Evolutionary conservation across 371 early-diverging fungal genomes (phyloP).

Genomic region (Funneliformis caledonium): DNA sequence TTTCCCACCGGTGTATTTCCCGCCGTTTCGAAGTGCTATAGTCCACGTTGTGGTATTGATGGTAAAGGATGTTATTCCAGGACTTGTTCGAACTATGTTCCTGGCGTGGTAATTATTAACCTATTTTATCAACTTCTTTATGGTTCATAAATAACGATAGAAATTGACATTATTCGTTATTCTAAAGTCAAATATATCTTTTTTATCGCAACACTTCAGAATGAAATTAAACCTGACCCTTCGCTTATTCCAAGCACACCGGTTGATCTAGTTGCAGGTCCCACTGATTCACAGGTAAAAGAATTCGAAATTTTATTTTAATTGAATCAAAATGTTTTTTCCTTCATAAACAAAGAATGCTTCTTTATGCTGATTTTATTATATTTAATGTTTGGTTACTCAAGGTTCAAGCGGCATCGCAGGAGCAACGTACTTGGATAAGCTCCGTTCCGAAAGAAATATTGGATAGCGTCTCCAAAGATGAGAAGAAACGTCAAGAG

Average conservation of each 20-base stretch:
- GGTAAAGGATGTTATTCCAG: constrained; percentile 40
- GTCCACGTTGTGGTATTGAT: constrained; percentile 34
- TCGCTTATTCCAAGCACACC: background rate
- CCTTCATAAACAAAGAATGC: no score
- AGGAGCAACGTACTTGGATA: constrained; percentile 52
- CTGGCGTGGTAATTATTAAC: constrained; percentile 25
- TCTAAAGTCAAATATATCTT: background rate
- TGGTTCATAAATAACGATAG: background rate
- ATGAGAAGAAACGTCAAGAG: constrained; percentile 89
- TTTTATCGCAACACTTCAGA: background rate
- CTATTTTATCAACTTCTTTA: background rate
- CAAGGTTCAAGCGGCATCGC: background rate
- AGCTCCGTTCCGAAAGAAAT: constrained; percentile 71
- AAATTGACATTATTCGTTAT: background rate
- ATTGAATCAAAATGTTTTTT: no score
- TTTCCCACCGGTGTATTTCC: constrained; percentile 41
- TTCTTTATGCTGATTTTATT: no score
- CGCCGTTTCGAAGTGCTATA: constrained; percentile 36
- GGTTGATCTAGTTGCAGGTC: background rate
- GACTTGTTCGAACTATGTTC: constrained; percentile 37
- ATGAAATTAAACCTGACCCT: constrained; percentile 16
- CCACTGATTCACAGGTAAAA: background rate
- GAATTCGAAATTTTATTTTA: background rate
- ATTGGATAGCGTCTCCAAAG: constrained; percentile 64
- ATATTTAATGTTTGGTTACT: background rate